Evolutionary conservation across 768 basidiomycete species (phyloP), one percentile per base, ranked within the genome.

Genomic region (Leccinum truebloodii): DNA sequence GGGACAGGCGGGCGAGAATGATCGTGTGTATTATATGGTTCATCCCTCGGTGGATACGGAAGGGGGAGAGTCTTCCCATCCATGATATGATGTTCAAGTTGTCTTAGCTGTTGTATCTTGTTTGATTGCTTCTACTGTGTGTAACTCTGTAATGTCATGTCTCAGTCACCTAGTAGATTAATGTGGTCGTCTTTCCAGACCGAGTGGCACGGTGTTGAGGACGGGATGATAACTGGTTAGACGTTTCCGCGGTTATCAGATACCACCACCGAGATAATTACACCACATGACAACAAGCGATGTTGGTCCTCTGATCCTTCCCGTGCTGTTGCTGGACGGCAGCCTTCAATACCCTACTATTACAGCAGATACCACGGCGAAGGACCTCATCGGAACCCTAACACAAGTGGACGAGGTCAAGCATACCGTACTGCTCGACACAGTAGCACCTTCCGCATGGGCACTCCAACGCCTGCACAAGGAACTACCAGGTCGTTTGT

Each of bases 11-110:
- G 84, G 80, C 10, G 83, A 83, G 46, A 83, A 86, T 63, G 77
- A 86, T 14, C 87, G 89, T 20, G 82, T 94, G 52, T 89, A 86
- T 72, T 95, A 95, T 70, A 87, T 95, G 86, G 92, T 96, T 3
- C 94, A 95, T 78, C 92, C 92, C 1, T 84, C 87, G 2, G 92
- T 94, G 37, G 92, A 94, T 67, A 83, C 85, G 9, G 90, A 94
- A 60, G 71, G 64, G 0, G 74, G 66, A 6, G 75, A 76, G 20
- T 78, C 78, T 8, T 80, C 78, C 24, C 63, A 70, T 56, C 67
- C 66, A 6, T 69, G 54, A 71, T 41, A 34, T n/a, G 30, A 12
- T 52, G 34, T 18, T n/a, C 26, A n/a, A 60, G 54, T 60, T 59
- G 59, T 57, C 49, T 58, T 59, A 61, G 51, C 63, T 52, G 35